Evolutionary conservation across 768 basidiomycete species (phyloP), one percentile per base, ranked within the genome.

Genomic region (Agaricus sinodeliciosus): DNA sequence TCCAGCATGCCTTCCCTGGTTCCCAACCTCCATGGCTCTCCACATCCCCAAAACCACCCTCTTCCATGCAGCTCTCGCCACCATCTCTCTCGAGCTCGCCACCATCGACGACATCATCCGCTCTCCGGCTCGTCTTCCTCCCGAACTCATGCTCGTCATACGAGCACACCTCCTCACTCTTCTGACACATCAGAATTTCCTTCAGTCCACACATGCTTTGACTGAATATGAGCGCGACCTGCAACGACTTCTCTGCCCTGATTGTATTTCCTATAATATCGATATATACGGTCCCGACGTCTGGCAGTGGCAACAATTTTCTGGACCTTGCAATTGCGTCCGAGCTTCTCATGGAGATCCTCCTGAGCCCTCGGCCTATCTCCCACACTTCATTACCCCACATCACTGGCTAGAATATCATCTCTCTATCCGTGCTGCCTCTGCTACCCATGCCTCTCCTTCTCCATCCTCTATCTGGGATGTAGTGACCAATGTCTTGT

Each of bases 281-380:
- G 76, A 79, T 53, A 76, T 82, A 22, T 81, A 74, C 56, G 80
- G 80, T 1, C 67, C 67, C 27, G 72, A 76, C 55, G 66, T 80
- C 8, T 79, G 75, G 62, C 69, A 75, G 43, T 82, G 80, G 80
- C 74, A 76, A 41, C 73, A 77, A 50, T 75, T 78, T 49, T 71
- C 67, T 43, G 70, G 77, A 1, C 69, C 74, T 13, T 82, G 80
- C 59, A 66, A 66, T n/a, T 81, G 80, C 60, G 51, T 60, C 39
- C 59, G 62, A 39, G 58, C 63, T 47, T 31, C 31, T 3, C 45
- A 46, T 36, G 48, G 31, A 36, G 37, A 45, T 39, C 35, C 15
- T 12, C 42, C 48, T 5, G 57, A 47, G 15, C 45, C 48, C 13
- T 44, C 36, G 16, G 36, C 51, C 28, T 57, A 63, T 48, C 57